These are phyloP conservation scores for Leccinum holopus DNA, from an alignment of 1,284 basidiomycete species.

Conservation along the genomic window DNA sequence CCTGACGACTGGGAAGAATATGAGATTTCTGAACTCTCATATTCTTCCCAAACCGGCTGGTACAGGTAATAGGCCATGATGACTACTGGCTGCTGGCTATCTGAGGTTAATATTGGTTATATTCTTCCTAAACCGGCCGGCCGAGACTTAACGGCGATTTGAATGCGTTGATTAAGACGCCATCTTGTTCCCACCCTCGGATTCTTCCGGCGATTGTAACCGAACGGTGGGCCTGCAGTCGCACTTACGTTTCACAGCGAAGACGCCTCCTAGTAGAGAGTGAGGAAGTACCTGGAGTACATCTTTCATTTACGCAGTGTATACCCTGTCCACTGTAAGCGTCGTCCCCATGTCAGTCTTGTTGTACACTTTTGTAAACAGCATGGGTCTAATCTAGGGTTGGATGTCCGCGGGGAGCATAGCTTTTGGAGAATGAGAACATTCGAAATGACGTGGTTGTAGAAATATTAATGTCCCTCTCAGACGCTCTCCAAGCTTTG, in stretches of 20 bases:
- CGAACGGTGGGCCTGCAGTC: slow-evolving; percentile 6
- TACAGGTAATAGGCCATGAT: too few relatives aligned
- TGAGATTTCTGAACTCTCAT: too few relatives aligned
- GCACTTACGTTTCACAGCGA: background rate
- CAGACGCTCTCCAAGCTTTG: slow-evolving; percentile 56
- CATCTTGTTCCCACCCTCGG: too few relatives aligned
- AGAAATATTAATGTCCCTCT: background rate
- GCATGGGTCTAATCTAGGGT: slow-evolving; percentile 35
- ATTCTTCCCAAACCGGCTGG: too few relatives aligned
- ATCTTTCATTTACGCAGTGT: slow-evolving; percentile 62
- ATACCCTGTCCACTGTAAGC: slow-evolving; percentile 59
- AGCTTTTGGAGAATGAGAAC: slow-evolving; percentile 66
- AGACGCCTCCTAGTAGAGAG: background rate
- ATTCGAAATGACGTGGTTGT: background rate
- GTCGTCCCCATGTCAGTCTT: background rate
- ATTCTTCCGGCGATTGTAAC: too few relatives aligned
- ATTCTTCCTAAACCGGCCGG: too few relatives aligned
- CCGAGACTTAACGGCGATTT: too few relatives aligned
- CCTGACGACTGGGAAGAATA: too few relatives aligned
- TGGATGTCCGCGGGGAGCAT: slow-evolving; percentile 55
- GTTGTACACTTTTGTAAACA: background rate
- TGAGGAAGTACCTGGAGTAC: slow-evolving; percentile 51
- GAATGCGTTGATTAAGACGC: too few relatives aligned
- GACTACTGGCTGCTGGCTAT: too few relatives aligned
- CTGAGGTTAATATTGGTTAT: too few relatives aligned